These are phyloP conservation scores for Dactylellina haptotyla DNA, from an alignment of 2,329 filamentous ascomycete species.

Conservation along the genomic window DNA sequence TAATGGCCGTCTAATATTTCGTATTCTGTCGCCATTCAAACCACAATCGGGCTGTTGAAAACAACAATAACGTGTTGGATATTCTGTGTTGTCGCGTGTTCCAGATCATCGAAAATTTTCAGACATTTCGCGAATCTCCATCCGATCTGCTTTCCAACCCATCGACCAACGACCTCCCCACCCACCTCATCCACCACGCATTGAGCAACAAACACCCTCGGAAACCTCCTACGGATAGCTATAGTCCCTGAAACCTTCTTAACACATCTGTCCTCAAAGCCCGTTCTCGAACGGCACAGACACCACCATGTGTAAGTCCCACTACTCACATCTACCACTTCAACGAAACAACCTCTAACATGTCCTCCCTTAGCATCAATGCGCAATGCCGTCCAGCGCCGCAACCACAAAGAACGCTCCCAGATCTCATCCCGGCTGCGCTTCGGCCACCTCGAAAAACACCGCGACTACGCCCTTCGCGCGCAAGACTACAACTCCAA, in stretches of 20 bases:
- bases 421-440: conserved; percentile 84
- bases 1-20: no score
- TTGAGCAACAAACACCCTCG: neutral
- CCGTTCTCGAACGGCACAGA: conserved; percentile 14
- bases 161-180: neutral
- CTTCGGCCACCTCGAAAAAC: conserved; percentile 91
- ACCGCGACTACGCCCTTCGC: conserved; percentile 72
- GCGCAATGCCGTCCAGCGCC: conserved; percentile 75
- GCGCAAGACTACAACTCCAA: conserved; percentile 75
- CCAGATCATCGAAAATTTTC: neutral
- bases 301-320: conserved; percentile 29
- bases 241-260: neutral
- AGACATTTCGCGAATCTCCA: conserved; percentile 9
- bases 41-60: neutral
- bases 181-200: neutral
- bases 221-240: neutral
- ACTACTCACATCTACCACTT: neutral
- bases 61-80: conserved; percentile 1
- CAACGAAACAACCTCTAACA: neutral
- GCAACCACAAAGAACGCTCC: conserved; percentile 87
- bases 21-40: neutral
- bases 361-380: conserved; percentile 67
- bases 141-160: neutral
- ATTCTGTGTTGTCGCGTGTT: conserved; percentile 16
- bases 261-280: neutral